phyloP scores from a whole-genome alignment of 2,329 filamentous ascomycete genomes.

The Calonectria honghensis region DNA sequence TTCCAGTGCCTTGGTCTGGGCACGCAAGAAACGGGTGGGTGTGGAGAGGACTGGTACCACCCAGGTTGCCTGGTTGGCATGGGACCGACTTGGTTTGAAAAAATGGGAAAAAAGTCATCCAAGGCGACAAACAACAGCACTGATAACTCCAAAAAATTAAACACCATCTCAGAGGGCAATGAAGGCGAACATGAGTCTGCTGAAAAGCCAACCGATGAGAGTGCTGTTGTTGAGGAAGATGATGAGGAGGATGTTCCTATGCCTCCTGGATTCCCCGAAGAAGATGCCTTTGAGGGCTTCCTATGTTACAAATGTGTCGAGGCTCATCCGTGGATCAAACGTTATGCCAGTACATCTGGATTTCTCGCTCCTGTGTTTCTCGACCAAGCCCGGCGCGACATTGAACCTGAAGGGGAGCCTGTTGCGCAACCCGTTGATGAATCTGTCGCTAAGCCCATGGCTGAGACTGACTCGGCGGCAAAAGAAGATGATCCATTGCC shows the following conservation, averaged over 20 bases:
- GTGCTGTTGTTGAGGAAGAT: conserved; percentile 59
- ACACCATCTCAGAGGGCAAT: conserved; percentile 71
- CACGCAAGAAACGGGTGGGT: conserved; percentile 86
- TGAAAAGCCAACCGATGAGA: conserved; percentile 34
- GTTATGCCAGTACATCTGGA: conserved; percentile 85
- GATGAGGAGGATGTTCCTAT: conserved; percentile 79
- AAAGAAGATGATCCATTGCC: conserved; percentile 51
- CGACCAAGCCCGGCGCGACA: conserved; percentile 41
- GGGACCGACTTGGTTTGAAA: conserved; percentile 82
- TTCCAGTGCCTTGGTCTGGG: conserved; percentile 95
- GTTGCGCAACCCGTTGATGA: not conserved
- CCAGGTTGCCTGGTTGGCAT: conserved; percentile 92
- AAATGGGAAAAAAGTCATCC: conserved; percentile 62
- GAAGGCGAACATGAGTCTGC: conserved; percentile 57
- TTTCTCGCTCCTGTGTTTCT: conserved; percentile 85
- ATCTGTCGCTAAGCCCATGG: not conserved
- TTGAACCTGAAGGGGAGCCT: not conserved
- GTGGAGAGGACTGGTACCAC: conserved; percentile 98
- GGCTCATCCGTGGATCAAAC: conserved; percentile 92
- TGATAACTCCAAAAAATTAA: conserved; percentile 58
- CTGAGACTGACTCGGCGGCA: conserved; percentile 24
- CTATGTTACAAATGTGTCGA: conserved; percentile 96
- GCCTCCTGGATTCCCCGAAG: conserved; percentile 89
- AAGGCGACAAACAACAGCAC: conserved; percentile 49
- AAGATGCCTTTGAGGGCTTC: conserved; percentile 92